These are phyloP conservation scores for Helicostylum pulchrum DNA, from an alignment of 192 early-diverging fungal species.

Conservation along the genomic window DNA sequence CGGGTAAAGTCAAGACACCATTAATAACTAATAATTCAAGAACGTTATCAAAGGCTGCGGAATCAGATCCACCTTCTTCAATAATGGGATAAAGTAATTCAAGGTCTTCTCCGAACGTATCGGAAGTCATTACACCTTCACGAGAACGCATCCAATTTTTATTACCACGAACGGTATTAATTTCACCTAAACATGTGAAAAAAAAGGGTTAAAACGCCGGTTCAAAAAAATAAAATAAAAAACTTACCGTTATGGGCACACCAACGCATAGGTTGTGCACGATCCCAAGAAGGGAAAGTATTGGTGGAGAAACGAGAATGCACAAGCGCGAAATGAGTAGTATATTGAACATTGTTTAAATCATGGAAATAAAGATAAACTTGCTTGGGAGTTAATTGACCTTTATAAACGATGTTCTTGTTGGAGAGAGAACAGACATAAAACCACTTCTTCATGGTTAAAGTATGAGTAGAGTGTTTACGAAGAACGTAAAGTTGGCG, in stretches of 20 bases:
- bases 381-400: conserved; percentile 90
- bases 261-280: conserved; percentile 98
- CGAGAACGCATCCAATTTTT: conserved; percentile 99
- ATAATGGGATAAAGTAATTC: conserved; percentile 89
- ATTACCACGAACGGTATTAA: conserved; percentile 98
- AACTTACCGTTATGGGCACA: conserved; percentile 93
- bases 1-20: conserved; percentile 86
- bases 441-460: conserved; percentile 87
- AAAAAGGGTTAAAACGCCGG: background rate
- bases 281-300: conserved; percentile 99
- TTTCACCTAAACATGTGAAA: conserved; percentile 69
- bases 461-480: conserved; percentile 86
- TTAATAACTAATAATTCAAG: conserved; percentile 92
- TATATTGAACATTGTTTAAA: conserved; percentile 77
- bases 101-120: conserved; percentile 73
- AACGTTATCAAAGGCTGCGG: conserved; percentile 96
- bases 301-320: conserved; percentile 99
- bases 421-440: conserved; percentile 96
- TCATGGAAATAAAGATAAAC: conserved; percentile 94
- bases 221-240: background rate
- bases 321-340: conserved; percentile 93
- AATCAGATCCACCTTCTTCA: conserved; percentile 95
- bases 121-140: conserved; percentile 88
- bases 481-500: conserved; percentile 86
- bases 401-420: conserved; percentile 97